Base-by-base conservation (phyloP, 139 green algal genomes). In the Desmodesmus armatus region DNA sequence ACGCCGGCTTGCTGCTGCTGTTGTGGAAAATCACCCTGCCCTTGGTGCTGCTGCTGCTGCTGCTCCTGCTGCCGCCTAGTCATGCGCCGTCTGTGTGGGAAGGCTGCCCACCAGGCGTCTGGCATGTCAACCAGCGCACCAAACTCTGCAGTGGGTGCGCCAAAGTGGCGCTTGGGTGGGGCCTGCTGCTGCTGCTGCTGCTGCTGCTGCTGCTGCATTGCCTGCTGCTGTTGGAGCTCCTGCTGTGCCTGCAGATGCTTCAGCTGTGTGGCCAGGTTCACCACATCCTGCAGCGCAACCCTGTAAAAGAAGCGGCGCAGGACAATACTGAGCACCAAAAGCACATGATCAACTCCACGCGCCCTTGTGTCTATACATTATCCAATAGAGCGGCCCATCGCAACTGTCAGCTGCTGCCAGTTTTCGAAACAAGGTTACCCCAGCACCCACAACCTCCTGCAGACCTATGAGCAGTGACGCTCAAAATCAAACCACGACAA, bases 41-140 rank as follows among this genome's bases (percentile, higher is more conserved):
- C n/a, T n/a, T n/a, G n/a, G n/a, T n/a, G n/a, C n/a, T 69, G 60
- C 60, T 69, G 60, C n/a, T 69, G 60, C 37, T 69, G 60, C 60
- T 37, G 37, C 69, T 31, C 33, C 69, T 39, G 69, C 37, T 35
- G 39, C 69, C 0, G 69, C 69, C 23, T 33, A 33, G 27, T 9
- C 39, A 9, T 37, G 15, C 69, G 19, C 39, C 69, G 17, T 43
- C 29, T 72, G 29, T 72, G 63, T 72, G 63, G 63, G 19, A 72
- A 72, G 29, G 31, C 40, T 41, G 29, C 29, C 63, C 63, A 72
- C 63, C 63, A 72, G 63, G 3, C 43, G 29, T 43, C 63, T 29
- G 63, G 63, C 13, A 72, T 37, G 29, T 55, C 69, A 0, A 78
- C 35, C 37, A 58, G 9, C 23, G 35, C 39, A 9, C 69, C 69